Base-by-base conservation (phyloP, 2,329 filamentous ascomycete species). In the Didymella sp. region DNA sequence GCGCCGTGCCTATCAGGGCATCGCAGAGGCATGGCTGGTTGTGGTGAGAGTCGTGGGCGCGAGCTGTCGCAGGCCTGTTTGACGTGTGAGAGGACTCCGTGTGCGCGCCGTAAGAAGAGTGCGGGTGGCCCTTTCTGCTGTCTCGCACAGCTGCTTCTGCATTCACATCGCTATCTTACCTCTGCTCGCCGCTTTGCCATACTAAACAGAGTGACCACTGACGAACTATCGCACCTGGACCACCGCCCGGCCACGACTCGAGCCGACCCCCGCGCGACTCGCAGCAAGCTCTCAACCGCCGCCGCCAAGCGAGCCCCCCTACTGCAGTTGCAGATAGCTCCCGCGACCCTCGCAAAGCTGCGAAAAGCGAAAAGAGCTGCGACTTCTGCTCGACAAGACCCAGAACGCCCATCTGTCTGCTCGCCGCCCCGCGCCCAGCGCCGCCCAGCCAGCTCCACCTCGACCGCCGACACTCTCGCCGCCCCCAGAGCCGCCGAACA, bases 301-400 rank as follows among this genome's bases (percentile, higher is more conserved):
- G 47, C 47, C 50, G 71, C 71, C 73, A 74, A 73, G 72, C 71
- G 60, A 71, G 67, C 65, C 63, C 69, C 66, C 71, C 67, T 67
- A 62, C 71, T 71, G 69, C 71, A 73, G 37, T 41, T 41, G 38
- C 21, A 48, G 65, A 69, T 57, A 68, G 66, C 69, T 69, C 58
- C 63, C 63, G 64, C 57, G 57, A 42, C 48, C 53, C 43, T 47
- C 43, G 53, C 48, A 48, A 51, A 65, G 62, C 70, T 64, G 52
- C 61, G 42, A 48, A 57, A 51, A 57, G 43, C 41, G 50, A 56
- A 31, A 21, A 46, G 53, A 19, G 51, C 33, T 49, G 42, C 42
- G 41, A 46, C 28, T 42, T 8, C 41, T 45, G 41, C 49, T 31
- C 22, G 49, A 52, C 31, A 12, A 51, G 28, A 22, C 27, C 47